A percentile compares a stretch with the other conserved stretches of the same genome.
Conservation (phyloP, 1,284 basidiomycete species). For the Fomitopsis schrenkii region DNA sequence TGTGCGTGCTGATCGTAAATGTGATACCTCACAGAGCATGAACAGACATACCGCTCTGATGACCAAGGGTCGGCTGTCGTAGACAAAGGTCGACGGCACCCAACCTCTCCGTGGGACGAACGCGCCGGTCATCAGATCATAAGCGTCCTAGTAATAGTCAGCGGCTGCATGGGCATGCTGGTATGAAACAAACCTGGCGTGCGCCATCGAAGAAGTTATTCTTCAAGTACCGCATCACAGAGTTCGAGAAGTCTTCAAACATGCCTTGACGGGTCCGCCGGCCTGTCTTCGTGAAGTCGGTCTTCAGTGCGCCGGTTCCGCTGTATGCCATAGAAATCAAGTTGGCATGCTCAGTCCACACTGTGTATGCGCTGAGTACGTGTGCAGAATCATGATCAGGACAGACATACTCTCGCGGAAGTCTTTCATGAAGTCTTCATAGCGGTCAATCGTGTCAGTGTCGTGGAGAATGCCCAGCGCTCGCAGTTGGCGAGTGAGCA, state of each 20-base stretch:
- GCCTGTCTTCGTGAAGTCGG: constrained; percentile 94
- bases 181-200: constrained; percentile 56
- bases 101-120: constrained; percentile 78
- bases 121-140: constrained; percentile 89
- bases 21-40: not conserved
- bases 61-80: constrained; percentile 76
- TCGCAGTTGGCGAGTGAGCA: constrained; percentile 77
- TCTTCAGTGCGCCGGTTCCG: constrained; percentile 95
- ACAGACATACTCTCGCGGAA: constrained; percentile 80
- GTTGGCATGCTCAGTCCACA: constrained; percentile 99
- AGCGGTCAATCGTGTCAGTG: constrained; percentile 73
- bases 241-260: constrained; percentile 88
- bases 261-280: constrained; percentile 79
- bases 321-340: constrained; percentile 89
- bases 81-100: constrained; percentile 58
- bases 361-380: constrained; percentile 35
- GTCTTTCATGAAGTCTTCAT: constrained; percentile 73
- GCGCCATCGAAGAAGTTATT: constrained; percentile 98
- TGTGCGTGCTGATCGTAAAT: constrained; percentile 28
- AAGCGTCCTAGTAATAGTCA: constrained; percentile 65
- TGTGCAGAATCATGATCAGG: not conserved
- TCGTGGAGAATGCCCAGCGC: constrained; percentile 66
- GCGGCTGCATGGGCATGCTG: constrained; percentile 1
- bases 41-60: constrained; percentile 70
- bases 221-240: constrained; percentile 84